A percentile compares a stretch with the other conserved stretches of the same genome.
These are phyloP conservation scores for Myxozyma mucilagina DNA, from an alignment of 805 yeast genomes.

Conservation along the genomic window DNA sequence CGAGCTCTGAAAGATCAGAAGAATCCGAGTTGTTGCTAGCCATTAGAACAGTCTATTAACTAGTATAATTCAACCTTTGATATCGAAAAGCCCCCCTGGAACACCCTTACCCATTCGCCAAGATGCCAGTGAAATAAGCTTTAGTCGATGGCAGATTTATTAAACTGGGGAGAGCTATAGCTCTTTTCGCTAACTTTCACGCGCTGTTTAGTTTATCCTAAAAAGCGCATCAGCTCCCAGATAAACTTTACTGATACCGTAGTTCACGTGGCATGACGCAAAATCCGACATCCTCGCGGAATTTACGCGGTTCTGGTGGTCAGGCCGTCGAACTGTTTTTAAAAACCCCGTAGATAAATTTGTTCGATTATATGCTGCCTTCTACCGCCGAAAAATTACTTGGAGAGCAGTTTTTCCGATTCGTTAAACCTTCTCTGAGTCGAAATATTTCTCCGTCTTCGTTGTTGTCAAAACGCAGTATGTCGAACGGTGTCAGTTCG, in stretches of 20 bases:
- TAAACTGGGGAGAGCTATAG: too few species aligned
- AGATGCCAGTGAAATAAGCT: too few species aligned
- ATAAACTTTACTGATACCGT: not conserved
- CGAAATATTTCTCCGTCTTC: not conserved
- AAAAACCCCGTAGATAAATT: not conserved
- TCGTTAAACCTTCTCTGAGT: not conserved
- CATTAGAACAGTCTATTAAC: too few species aligned
- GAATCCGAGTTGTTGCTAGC: slow-evolving; percentile 10
- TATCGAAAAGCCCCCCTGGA: too few species aligned
- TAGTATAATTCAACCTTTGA: too few species aligned
- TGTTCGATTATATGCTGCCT: not conserved
- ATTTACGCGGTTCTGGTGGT: not conserved
- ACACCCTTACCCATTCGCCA: too few species aligned
- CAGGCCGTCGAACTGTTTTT: not conserved
- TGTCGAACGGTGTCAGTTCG: slow-evolving; percentile 1
- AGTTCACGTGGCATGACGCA: slow-evolving; percentile 20
- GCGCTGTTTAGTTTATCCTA: not conserved
- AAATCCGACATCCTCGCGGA: not conserved
- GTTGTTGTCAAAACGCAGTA: not conserved
- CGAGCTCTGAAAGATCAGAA: slow-evolving; percentile 25
- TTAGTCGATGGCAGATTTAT: too few species aligned
- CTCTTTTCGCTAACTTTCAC: not conserved
- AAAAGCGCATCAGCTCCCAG: not conserved
- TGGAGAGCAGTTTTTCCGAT: not conserved
- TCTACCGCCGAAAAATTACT: too few species aligned